phyloP scores from a whole-genome alignment of 345 rosid genomes.

The Luvunga scandens region DNA sequence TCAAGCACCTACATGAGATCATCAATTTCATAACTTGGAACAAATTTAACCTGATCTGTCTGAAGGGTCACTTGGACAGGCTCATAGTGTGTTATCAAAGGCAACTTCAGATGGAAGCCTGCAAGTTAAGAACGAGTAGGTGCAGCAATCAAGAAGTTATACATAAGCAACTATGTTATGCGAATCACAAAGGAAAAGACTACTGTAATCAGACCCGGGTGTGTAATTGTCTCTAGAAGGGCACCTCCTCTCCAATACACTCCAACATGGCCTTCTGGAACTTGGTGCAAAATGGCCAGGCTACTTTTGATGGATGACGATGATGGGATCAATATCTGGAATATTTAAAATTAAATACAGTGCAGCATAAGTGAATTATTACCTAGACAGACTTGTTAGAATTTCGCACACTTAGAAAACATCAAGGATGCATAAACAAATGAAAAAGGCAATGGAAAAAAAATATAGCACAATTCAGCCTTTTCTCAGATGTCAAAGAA shows the following conservation, averaged over 20 bases:
- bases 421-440: not conserved
- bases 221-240: constrained; percentile 55
- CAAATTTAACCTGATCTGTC: constrained; percentile 63
- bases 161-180: not conserved
- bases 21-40: not conserved
- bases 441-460: not conserved
- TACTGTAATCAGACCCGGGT: constrained; percentile 49
- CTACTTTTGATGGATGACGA: constrained; percentile 26
- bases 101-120: constrained; percentile 86
- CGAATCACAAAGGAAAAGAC: not conserved
- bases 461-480: not conserved
- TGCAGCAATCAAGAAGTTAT: not conserved
- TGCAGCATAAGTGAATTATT: not conserved
- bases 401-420: not conserved
- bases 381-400: not conserved
- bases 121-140: constrained; percentile 8
- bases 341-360: constrained; percentile 2
- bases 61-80: constrained; percentile 96
- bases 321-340: constrained; percentile 53
- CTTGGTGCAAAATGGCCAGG: constrained; percentile 70
- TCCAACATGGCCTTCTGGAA: constrained; percentile 95
- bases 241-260: constrained; percentile 98
- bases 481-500: not conserved
- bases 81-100: constrained; percentile 75
- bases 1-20: constrained; percentile 12